Conservation (phyloP, 495 filamentous ascomycete genomes). For the Xylaria intraflava region DNA sequence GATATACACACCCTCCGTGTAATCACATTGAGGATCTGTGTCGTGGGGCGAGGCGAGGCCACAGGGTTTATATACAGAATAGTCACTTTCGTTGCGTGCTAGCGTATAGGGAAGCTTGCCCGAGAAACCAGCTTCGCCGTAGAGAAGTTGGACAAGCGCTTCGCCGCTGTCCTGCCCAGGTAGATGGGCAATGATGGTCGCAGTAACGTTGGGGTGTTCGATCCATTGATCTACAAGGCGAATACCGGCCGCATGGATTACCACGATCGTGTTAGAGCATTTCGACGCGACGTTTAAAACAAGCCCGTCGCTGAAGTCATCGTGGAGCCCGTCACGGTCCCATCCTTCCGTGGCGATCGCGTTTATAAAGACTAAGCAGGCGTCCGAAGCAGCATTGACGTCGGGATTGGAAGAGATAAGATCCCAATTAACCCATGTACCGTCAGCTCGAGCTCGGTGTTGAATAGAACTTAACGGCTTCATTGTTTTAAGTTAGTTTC, state of each 20-base stretch:
- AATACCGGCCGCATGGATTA: slow-evolving; percentile 54
- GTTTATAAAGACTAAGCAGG: slow-evolving; percentile 63
- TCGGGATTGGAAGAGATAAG: slow-evolving; percentile 30
- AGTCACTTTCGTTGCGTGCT: slow-evolving; percentile 56
- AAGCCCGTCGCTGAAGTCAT: slow-evolving; percentile 51
- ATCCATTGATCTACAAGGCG: slow-evolving; percentile 54
- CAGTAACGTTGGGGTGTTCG: slow-evolving; percentile 57
- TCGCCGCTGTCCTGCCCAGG: slow-evolving; percentile 57
- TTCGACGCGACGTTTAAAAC: slow-evolving; percentile 49
- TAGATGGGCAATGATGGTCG: slow-evolving; percentile 53
- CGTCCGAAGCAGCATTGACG: slow-evolving; percentile 49
- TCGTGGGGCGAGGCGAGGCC: slow-evolving; percentile 37
- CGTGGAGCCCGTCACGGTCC: slow-evolving; percentile 36
- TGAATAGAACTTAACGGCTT: slow-evolving; percentile 58
- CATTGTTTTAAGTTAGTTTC: slow-evolving; percentile 11
- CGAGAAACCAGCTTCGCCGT: slow-evolving; percentile 51
- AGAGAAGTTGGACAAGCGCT: slow-evolving; percentile 51
- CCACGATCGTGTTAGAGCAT: slow-evolving; percentile 56
- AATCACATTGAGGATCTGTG: slow-evolving; percentile 51
- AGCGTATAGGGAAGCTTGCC: slow-evolving; percentile 69
- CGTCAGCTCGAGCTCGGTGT: slow-evolving; percentile 45
- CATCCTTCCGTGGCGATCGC: slow-evolving; percentile 51
- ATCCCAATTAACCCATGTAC: slow-evolving; percentile 47
- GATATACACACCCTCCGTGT: slow-evolving; percentile 56
- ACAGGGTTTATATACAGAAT: slow-evolving; percentile 34